Evolutionary conservation across 163 green algal species (phyloP), one percentile per base, ranked within the genome.

Genomic region (Chlamydomonas reinhardtii): DNA sequence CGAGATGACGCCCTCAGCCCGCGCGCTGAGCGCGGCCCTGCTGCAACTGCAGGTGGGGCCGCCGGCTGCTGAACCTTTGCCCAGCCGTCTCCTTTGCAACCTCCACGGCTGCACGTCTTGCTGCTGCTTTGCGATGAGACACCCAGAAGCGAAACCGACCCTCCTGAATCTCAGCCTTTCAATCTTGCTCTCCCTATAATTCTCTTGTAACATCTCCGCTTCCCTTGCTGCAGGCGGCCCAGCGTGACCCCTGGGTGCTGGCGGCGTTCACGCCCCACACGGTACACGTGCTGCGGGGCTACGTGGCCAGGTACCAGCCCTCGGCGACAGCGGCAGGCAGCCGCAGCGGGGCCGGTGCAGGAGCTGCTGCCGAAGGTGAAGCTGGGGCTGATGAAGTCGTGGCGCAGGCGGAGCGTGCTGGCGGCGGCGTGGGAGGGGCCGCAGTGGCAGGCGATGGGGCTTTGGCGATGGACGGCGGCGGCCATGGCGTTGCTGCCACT

Each of bases 11-110:
- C 80, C 80, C 3, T 80, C 80, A 0, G 70, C 80, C 19, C 16
- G 70, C 29, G 56, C 35, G 25, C 70, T 86, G 52, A 29, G 24
- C 9, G 80, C 39, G 14, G 16, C 79, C 56, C 54, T 86, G 54
- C 70, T 71, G 35, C 80, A 86, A 56, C 24, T 86, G 80, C 80
- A 86, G 80, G 80, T 86, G 43, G 22, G 71, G 6, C 6, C 37
- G 34, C 4, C 34, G 69, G 3, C 17, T 24, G 19, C 31, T 31
- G 68, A 22, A n/a, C n/a, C n/a, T n/a, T n/a, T n/a, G n/a, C n/a
- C n/a, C n/a, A n/a, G n/a, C n/a, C n/a, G n/a, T n/a, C n/a, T n/a
- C n/a, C n/a, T n/a, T n/a, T n/a, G n/a, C n/a, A n/a, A n/a, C 39
- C 31, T 39, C 2, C 68, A 25, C 32, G 54, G 22, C 17, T 74